These are phyloP conservation scores for Rubia tinctorum DNA, from an alignment of 305 asterid genomes.

Conservation along the genomic window DNA sequence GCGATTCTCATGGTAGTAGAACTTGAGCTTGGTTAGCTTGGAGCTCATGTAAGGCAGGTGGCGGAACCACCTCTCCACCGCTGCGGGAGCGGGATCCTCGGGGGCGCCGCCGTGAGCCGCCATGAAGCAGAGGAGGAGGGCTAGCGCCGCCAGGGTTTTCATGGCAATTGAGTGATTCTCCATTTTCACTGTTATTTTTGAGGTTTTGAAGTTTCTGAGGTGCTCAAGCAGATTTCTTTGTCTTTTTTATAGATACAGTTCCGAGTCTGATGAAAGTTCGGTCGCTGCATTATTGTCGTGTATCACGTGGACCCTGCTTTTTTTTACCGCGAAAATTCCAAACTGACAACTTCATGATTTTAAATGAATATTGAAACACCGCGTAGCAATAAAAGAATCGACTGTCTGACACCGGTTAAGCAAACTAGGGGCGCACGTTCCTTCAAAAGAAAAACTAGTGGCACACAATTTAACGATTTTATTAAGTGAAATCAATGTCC, in stretches of 20 bases:
- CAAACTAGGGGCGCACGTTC: too few relatives aligned
- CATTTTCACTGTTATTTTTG: not conserved
- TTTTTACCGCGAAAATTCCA: not conserved
- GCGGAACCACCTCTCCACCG: slow-evolving; percentile 29
- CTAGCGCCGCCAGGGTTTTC: not conserved
- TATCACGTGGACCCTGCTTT: not conserved
- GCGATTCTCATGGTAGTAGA: slow-evolving; percentile 26
- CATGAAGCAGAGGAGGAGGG: not conserved
- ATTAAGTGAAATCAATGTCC: too few relatives aligned
- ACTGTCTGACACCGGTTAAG: too few relatives aligned
- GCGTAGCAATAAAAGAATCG: too few relatives aligned
- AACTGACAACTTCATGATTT: too few relatives aligned
- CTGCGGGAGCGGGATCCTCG: slow-evolving; percentile 16
- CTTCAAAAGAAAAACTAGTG: too few relatives aligned
- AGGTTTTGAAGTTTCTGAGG: not conserved
- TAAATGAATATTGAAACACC: too few relatives aligned
- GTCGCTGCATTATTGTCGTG: not conserved
- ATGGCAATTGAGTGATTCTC: too few relatives aligned
- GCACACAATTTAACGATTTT: too few relatives aligned
- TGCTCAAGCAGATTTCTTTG: not conserved
- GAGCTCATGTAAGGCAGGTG: slow-evolving; percentile 12
- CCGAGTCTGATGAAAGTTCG: not conserved
- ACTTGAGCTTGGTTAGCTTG: slow-evolving; percentile 29
- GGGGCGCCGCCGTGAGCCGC: not conserved
- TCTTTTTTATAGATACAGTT: not conserved